Conservation (phyloP, 768 basidiomycete species). For the Lactarius psammicola region DNA sequence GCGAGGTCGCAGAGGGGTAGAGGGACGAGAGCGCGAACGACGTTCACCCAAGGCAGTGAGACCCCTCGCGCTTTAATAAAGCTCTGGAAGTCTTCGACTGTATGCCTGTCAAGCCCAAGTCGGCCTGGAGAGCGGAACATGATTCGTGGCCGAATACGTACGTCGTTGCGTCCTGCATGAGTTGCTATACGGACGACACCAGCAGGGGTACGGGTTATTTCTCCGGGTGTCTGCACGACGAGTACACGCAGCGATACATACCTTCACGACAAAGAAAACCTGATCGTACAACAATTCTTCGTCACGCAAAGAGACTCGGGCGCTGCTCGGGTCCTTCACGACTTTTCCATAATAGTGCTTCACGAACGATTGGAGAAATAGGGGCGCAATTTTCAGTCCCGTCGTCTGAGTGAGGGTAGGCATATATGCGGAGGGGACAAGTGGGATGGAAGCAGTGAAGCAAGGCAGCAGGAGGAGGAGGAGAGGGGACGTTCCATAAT, state of each 20-base stretch:
- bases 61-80: slow-evolving; percentile 80
- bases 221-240: no score
- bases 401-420: slow-evolving; percentile 55
- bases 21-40: slow-evolving; percentile 68
- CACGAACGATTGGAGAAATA: slow-evolving; percentile 70
- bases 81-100: slow-evolving; percentile 78
- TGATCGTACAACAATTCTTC: slow-evolving; percentile 81
- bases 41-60: slow-evolving; percentile 78
- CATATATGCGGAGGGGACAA: background rate
- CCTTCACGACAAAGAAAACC: slow-evolving; percentile 73
- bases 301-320: slow-evolving; percentile 43
- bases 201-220: no score
- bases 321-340: slow-evolving; percentile 10
- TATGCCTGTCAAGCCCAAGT: slow-evolving; percentile 50
- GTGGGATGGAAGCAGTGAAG: background rate
- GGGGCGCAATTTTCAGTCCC: slow-evolving; percentile 61
- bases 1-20: slow-evolving; percentile 72
- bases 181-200: no score
- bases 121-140: background rate
- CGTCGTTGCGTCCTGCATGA: slow-evolving; percentile 69
- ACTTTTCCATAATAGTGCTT: slow-evolving; percentile 79
- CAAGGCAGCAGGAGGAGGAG: background rate
- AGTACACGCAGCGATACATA: slow-evolving; percentile 32
- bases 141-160: slow-evolving; percentile 39
- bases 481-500: background rate